Base-by-base conservation (phyloP, 768 basidiomycete species). In the Lactarius hatsudake region DNA sequence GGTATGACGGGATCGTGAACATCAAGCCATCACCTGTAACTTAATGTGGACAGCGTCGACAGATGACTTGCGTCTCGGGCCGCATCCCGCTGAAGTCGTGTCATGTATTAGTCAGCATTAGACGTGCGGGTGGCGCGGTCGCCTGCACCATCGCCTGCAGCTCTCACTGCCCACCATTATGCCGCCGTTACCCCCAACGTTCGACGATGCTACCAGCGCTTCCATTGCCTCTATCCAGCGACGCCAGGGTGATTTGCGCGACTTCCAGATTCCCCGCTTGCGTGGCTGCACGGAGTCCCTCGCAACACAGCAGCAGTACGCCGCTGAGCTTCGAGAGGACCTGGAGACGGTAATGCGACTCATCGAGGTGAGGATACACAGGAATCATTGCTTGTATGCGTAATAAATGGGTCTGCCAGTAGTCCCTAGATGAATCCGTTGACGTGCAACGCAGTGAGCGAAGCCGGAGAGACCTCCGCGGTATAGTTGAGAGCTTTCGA, bases 181-280 rank as follows among this genome's bases (percentile, higher is more conserved):
- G 90, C 79, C 90, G 28, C 89, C 90, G 53, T 74, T 90, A 23
- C 87, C 86, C 3, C 74, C 73, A 38, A 80, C 78, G 7, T 78
- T 90, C 56, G 81, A 86, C 63, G 78, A 83, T 13, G 84, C 86
- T 62, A 81, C 83, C 2, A 72, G 74, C 2, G 73, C 80, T 15
- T 76, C 87, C 5, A 82, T 93, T 12, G 81, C 79, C 5, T 80
- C 80, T 3, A 75, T 86, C 5, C 79, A 83, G 55, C 80, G 91
- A 28, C 81, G 85, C 12, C 80, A 86, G 67, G 81, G 76, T 3
- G 92, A 94, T 76, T 75, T 96, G 8, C 72, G 79, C 3, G 79
- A 86, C 13, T 87, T 86, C 71, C 91, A 94, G 75, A 82, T 97
- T 40, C 91, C 93, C 1, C 85, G 90, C 2, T 79, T 97, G 59